phyloP scores from a whole-genome alignment of 345 rosid species.

The Gossypium arboreum region DNA sequence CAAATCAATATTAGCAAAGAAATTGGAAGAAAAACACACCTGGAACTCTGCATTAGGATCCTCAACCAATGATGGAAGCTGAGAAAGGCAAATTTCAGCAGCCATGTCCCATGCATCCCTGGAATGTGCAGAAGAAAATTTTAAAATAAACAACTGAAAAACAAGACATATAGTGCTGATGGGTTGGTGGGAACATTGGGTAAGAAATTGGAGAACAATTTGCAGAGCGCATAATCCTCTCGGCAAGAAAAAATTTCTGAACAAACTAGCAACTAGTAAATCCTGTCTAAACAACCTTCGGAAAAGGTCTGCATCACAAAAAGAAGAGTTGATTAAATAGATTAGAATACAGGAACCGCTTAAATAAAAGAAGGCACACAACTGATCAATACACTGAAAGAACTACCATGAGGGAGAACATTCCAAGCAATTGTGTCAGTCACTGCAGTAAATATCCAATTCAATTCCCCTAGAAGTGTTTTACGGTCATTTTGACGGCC shows the following conservation, averaged over 20 bases:
- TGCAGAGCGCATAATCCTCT: slow-evolving; percentile 98
- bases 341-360: slow-evolving; percentile 17
- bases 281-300: slow-evolving; percentile 98
- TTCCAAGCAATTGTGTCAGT: slow-evolving; percentile 99
- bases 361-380: slow-evolving; percentile 19
- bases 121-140: slow-evolving; percentile 18
- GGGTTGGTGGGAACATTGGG: slow-evolving; percentile 95
- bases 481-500: slow-evolving; percentile 98
- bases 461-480: slow-evolving; percentile 93
- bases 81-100: slow-evolving; percentile 99
- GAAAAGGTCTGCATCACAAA: slow-evolving; percentile 71
- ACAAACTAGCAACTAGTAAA: slow-evolving; percentile 92
- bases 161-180: slow-evolving; percentile 91
- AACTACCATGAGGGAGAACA: slow-evolving; percentile 96
- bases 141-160: slow-evolving; percentile 6
- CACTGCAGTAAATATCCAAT: slow-evolving; percentile 99
- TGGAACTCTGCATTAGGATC: slow-evolving; percentile 86
- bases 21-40: slow-evolving; percentile 38
- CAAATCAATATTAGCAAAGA: background rate
- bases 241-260: slow-evolving; percentile 98
- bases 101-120: slow-evolving; percentile 99
- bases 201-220: slow-evolving; percentile 96
- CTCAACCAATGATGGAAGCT: slow-evolving; percentile 83
- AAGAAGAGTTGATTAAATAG: slow-evolving; percentile 13
- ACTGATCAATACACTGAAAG: slow-evolving; percentile 3